A percentile compares a stretch with the other conserved stretches of the same genome.
These are phyloP conservation scores for Clitopilus passeckerianus DNA, from an alignment of 768 basidiomycete species.

Conservation along the genomic window DNA sequence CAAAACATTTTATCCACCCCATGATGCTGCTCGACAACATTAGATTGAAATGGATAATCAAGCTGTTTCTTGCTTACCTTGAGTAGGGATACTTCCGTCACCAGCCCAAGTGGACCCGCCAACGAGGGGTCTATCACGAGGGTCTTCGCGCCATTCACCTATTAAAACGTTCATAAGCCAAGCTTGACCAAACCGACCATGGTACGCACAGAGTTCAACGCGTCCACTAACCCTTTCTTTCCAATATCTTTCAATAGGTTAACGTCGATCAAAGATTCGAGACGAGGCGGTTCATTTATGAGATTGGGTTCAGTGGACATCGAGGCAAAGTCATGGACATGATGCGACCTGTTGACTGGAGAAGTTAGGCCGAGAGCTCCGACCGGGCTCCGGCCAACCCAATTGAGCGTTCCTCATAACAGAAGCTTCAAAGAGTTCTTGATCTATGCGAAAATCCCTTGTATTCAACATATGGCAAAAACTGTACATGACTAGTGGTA, in stretches of 20 bases:
- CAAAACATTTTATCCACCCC: conserved; percentile 99
- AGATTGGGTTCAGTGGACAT: conserved; percentile 10
- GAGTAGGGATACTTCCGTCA: conserved; percentile 90
- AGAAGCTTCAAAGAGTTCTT: not conserved
- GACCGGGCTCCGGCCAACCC: not conserved
- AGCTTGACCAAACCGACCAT: not conserved
- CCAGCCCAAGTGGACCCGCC: conserved; percentile 87
- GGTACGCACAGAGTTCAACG: conserved; percentile 69
- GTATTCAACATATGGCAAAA: not conserved
- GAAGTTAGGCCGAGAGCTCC: not conserved
- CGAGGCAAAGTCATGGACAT: conserved; percentile 1
- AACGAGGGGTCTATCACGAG: conserved; percentile 87
- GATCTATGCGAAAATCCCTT: not conserved
- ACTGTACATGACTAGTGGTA: not conserved
- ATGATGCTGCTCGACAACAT: conserved; percentile 67
- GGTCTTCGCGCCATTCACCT: conserved; percentile 95
- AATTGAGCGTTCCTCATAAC: too few species aligned
- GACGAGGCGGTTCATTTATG: conserved; percentile 13
- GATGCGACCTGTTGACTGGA: not conserved
- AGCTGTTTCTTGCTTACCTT: conserved; percentile 57
- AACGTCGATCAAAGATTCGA: conserved; percentile 47
- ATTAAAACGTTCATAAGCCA: not conserved
- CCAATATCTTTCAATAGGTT: conserved; percentile 72
- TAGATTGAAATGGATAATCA: not conserved
- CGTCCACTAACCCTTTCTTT: conserved; percentile 76